Evolutionary conservation across 2,329 filamentous ascomycete species (phyloP).

Genomic region (Chrysosphaeria jannelii): DNA sequence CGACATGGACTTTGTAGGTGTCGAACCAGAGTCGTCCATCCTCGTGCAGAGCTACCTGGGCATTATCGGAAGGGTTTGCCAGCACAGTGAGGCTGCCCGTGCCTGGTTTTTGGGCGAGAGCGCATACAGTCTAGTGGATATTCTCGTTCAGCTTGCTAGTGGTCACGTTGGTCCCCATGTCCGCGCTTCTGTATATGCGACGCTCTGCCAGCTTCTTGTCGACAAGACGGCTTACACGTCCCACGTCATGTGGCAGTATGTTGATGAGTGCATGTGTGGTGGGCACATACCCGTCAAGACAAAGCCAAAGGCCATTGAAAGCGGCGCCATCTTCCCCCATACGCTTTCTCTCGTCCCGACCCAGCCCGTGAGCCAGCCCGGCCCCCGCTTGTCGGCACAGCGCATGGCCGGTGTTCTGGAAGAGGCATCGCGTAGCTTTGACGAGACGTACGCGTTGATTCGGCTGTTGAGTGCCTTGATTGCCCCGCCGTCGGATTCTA

Average conservation of each 20-base stretch:
- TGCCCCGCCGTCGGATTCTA: slow-evolving; percentile 28
- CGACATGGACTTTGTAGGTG: no score
- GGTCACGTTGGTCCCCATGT: slow-evolving; percentile 48
- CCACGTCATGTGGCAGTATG: slow-evolving; percentile 44
- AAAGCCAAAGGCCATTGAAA: slow-evolving; percentile 4
- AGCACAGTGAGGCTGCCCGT: slow-evolving; percentile 41
- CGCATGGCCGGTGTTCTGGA: slow-evolving; percentile 41
- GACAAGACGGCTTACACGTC: slow-evolving; percentile 39
- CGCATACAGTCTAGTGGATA: slow-evolving; percentile 35
- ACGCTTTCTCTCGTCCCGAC: slow-evolving; percentile 3
- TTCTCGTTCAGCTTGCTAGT: slow-evolving; percentile 51
- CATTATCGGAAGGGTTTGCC: slow-evolving; percentile 54
- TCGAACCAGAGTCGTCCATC: slow-evolving; percentile 74
- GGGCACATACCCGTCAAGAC: slow-evolving; percentile 12
- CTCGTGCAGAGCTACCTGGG: slow-evolving; percentile 90
- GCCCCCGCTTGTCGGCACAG: no score
- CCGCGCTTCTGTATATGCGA: slow-evolving; percentile 56
- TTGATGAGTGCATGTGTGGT: slow-evolving; percentile 56
- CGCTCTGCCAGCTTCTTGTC: slow-evolving; percentile 43
- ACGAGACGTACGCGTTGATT: slow-evolving; percentile 64
- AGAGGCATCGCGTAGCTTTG: slow-evolving; percentile 48
- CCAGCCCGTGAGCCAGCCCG: slow-evolving; percentile 8
- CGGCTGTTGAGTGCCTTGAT: slow-evolving; percentile 45
- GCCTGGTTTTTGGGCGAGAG: slow-evolving; percentile 34
- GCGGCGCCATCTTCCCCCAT: slow-evolving; percentile 9